Conservation (phyloP, 345 rosid genomes). For the Cochlearia excelsa region DNA sequence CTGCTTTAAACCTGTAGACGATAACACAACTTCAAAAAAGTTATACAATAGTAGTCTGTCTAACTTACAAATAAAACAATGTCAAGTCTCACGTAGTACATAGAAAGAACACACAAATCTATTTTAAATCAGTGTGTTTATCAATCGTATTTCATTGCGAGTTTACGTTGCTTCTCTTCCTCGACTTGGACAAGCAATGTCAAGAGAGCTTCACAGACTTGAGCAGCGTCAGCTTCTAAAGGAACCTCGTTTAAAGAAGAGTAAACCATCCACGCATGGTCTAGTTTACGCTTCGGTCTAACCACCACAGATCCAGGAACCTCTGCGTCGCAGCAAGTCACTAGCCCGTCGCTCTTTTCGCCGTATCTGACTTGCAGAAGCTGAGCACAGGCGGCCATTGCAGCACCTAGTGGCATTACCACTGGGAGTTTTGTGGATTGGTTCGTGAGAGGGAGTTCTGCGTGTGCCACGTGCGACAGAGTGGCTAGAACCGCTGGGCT, state of each 20-base stretch:
- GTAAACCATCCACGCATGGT: slow-evolving; percentile 99
- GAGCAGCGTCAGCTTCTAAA: slow-evolving; percentile 72
- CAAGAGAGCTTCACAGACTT: slow-evolving; percentile 86
- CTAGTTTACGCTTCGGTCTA: slow-evolving; percentile 69
- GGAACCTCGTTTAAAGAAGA: slow-evolving; percentile 70
- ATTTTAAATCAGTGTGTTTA: not conserved
- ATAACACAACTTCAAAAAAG: no score
- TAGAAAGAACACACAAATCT: no score
- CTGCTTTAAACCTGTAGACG: no score
- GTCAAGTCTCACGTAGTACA: no score
- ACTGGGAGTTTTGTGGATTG: slow-evolving; percentile 72
- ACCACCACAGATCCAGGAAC: slow-evolving; percentile 96
- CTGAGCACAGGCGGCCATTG: slow-evolving; percentile 98
- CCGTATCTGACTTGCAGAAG: slow-evolving; percentile 74
- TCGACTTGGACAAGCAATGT: slow-evolving; percentile 80
- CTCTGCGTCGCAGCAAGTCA: slow-evolving; percentile 82
- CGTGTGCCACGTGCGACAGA: slow-evolving; percentile 85
- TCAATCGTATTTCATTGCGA: slow-evolving; percentile 16
- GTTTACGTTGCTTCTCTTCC: slow-evolving; percentile 40
- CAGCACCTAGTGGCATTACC: slow-evolving; percentile 87
- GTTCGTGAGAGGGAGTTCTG: slow-evolving; percentile 64
- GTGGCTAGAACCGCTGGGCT: slow-evolving; percentile 77
- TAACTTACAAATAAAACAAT: no score
- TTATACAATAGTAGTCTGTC: no score
- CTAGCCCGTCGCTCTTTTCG: slow-evolving; percentile 90